Evolutionary conservation across 331 rosid species (phyloP).

Genomic region (Cydonia oblonga): DNA sequence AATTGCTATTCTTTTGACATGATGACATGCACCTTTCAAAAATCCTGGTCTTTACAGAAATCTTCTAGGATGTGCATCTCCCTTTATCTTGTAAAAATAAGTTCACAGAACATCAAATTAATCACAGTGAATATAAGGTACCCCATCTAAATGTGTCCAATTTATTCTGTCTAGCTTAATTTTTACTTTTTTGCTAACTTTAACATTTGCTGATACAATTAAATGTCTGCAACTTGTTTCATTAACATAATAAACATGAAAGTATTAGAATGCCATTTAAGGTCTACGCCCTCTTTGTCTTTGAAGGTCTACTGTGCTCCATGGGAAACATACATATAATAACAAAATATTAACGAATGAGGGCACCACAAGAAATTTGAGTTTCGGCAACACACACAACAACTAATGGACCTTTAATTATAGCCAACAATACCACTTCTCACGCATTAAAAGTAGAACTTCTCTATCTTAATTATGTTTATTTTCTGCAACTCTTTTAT

Average conservation of each 20-base stretch:
- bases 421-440: neutral
- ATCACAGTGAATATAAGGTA: neutral
- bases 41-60: neutral
- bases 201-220: neutral
- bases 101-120: neutral
- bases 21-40: neutral
- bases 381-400: no score
- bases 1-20: neutral
- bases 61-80: neutral
- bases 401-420: neutral
- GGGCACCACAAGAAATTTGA: neutral
- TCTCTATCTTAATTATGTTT: neutral
- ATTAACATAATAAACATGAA: neutral
- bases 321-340: neutral
- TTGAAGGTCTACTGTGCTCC: neutral
- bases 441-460: neutral
- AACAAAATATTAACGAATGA: neutral
- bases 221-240: neutral
- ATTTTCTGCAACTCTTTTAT: neutral
- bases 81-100: neutral
- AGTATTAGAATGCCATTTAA: neutral
- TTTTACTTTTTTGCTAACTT: neutral
- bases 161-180: neutral
- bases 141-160: neutral
- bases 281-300: neutral